Evolutionary conservation across 306 rosid species (phyloP).

Genomic region (Lathyrus tuberosus): DNA sequence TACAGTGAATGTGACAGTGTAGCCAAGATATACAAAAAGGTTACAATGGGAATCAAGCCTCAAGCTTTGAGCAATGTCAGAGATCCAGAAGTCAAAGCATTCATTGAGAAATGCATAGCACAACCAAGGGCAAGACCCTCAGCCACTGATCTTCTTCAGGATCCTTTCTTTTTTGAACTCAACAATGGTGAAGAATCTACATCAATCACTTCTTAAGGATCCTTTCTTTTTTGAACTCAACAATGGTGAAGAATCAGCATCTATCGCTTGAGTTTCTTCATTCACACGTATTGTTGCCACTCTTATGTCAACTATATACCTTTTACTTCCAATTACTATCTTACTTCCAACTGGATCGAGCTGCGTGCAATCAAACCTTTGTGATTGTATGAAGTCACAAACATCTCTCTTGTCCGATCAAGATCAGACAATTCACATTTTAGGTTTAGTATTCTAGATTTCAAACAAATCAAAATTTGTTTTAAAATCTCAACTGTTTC

Average conservation of each 20-base stretch:
- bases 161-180: conserved; percentile 79
- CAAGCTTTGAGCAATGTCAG: conserved; percentile 61
- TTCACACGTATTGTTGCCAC: background rate
- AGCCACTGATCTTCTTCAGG: conserved; percentile 80
- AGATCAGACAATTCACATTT: too few relatives aligned
- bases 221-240: conserved; percentile 73
- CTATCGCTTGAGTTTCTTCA: conserved; percentile 34
- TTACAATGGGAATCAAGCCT: conserved; percentile 73
- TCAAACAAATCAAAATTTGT: too few relatives aligned
- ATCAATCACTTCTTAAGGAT: conserved; percentile 53
- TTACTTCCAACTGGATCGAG: too few relatives aligned
- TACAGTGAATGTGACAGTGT: conserved; percentile 86
- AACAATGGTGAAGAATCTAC: conserved; percentile 49
- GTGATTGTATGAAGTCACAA: too few relatives aligned
- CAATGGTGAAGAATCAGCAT: conserved; percentile 46
- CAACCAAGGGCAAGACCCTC: conserved; percentile 90
- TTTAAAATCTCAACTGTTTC: too few relatives aligned
- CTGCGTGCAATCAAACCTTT: too few relatives aligned
- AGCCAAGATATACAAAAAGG: conserved; percentile 87
- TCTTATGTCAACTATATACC: background rate
- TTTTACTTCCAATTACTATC: conserved; percentile 21
- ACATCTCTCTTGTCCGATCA: too few relatives aligned
- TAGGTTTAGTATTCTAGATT: too few relatives aligned
- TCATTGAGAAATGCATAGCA: conserved; percentile 81
- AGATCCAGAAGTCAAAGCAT: conserved; percentile 69